Base-by-base conservation (phyloP, 2,329 filamentous ascomycete genomes). In the Beauveria sp. region DNA sequence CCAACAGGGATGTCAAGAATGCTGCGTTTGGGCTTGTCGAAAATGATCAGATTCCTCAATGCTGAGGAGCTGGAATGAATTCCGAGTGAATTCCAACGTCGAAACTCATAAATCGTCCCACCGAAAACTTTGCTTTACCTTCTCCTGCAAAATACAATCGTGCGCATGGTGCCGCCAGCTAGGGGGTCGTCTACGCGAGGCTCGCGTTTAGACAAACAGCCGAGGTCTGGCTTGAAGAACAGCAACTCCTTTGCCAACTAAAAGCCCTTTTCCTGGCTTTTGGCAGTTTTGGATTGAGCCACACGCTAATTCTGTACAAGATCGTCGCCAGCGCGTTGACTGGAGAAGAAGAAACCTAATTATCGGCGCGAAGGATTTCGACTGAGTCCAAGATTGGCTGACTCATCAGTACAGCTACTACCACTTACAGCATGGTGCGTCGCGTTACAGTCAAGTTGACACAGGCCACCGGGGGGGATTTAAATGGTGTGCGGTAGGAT, bases 341-440 rank as follows among this genome's bases (percentile, higher is more conserved):
- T 20, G 20, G 34, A 16, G 9, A 22, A 40, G 20, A n/a, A 30
- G 22, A 43, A 38, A n/a, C 38, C 24, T 10, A 40, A 34, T 20
- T 10, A 28, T 18, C 10, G 8, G 54, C n/a, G 8, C 18, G 12
- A 47, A 22, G 38, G 54, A 26, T 47, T 47, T 38, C 34, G 34
- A 57, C 26, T 6, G 28, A 57, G 54, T 38, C 7, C 26, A 54
- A 28, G 54, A n/a, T 46, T 43, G 5, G 56, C 56, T 58, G 45
- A 58, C 56, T 58, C 56, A 58, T 58, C 56, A 58, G 14, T 14
- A 40, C 45, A 50, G 42, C 56, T 9, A 50, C 56, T 16, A 9
- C 20, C 20, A 22, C 40, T 46, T 38, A 8, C 28, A 38, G 6
- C n/a, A 9, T 8, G n/a, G 34, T 26, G 40, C n/a, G 12, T 24